Evolutionary conservation across 768 basidiomycete species (phyloP).

Genomic region (Holtermanniella nyarrowii): DNA sequence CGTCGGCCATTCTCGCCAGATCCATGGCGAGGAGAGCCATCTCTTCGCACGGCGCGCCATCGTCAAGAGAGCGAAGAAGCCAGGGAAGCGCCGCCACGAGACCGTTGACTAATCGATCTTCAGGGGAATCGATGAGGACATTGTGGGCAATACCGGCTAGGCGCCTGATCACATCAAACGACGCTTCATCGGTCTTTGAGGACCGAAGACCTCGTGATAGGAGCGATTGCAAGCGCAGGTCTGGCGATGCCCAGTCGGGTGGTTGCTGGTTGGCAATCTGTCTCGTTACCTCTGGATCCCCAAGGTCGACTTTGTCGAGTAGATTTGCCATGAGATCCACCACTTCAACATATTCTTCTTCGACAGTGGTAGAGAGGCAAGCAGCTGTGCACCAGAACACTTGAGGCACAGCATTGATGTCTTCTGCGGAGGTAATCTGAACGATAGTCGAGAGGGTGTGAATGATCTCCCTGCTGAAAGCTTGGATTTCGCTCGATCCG

Average conservation of each 20-base stretch:
- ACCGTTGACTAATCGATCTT: constrained; percentile 31
- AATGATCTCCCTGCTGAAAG: constrained; percentile 73
- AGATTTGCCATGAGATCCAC: constrained; percentile 57
- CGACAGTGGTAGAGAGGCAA: constrained; percentile 69
- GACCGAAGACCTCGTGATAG: constrained; percentile 72
- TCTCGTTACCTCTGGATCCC: constrained; percentile 58
- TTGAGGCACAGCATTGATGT: constrained; percentile 57
- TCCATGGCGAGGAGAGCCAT: constrained; percentile 63
- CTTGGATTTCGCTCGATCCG: constrained; percentile 63
- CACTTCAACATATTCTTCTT: constrained; percentile 63
- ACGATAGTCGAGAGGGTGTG: constrained; percentile 52
- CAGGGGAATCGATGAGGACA: constrained; percentile 55
- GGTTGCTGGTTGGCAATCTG: constrained; percentile 61
- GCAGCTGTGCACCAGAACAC: constrained; percentile 80
- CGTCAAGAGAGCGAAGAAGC: constrained; percentile 70
- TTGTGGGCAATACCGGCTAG: constrained; percentile 55
- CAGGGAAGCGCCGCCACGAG: constrained; percentile 72
- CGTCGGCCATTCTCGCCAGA: constrained; percentile 60
- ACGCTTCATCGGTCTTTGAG: constrained; percentile 54
- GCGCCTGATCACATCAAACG: constrained; percentile 58
- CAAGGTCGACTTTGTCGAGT: constrained; percentile 59
- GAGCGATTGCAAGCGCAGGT: constrained; percentile 56
- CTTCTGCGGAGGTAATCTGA: constrained; percentile 50
- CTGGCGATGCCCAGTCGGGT: constrained; percentile 55
- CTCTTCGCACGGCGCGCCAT: constrained; percentile 51